phyloP scores from a whole-genome alignment of 139 green algal genomes.

The Raphidocelis subcapitata region DNA sequence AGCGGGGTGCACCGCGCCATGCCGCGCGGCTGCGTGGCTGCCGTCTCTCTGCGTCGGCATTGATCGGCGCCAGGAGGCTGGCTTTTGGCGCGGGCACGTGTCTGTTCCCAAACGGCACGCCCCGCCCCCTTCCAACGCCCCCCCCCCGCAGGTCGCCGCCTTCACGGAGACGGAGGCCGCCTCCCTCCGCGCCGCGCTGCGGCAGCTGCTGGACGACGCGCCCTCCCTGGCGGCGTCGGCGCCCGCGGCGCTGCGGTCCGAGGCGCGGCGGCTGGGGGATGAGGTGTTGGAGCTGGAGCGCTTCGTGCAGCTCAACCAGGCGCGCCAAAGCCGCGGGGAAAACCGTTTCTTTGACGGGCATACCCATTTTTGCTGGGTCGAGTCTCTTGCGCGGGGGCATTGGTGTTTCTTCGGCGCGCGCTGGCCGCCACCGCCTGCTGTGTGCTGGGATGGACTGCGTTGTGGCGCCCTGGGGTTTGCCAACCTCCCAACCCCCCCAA shows the following conservation, averaged over 20 bases:
- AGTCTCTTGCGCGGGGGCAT: too few species aligned
- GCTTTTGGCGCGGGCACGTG: background rate
- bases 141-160: background rate
- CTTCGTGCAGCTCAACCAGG: slow-evolving; percentile 86
- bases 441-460: too few species aligned
- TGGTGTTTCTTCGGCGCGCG: too few species aligned
- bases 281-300: slow-evolving; percentile 77
- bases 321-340: too few species aligned
- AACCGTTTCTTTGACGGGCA: too few species aligned
- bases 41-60: background rate
- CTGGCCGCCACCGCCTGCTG: too few species aligned
- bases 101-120: background rate
- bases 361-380: too few species aligned
- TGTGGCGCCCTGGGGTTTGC: too few species aligned
- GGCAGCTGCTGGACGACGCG: slow-evolving; percentile 45
- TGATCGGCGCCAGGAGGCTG: background rate
- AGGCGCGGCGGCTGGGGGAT: slow-evolving; percentile 50
- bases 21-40: background rate
- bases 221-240: background rate
- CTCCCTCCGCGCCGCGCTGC: background rate
- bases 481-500: too few species aligned
- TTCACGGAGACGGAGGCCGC: background rate
- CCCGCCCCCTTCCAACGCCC: background rate
- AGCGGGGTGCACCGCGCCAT: background rate
- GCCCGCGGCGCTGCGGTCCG: background rate